Conservation (phyloP, 2,329 filamentous ascomycete genomes). For the Scedosporium minutisporum region DNA sequence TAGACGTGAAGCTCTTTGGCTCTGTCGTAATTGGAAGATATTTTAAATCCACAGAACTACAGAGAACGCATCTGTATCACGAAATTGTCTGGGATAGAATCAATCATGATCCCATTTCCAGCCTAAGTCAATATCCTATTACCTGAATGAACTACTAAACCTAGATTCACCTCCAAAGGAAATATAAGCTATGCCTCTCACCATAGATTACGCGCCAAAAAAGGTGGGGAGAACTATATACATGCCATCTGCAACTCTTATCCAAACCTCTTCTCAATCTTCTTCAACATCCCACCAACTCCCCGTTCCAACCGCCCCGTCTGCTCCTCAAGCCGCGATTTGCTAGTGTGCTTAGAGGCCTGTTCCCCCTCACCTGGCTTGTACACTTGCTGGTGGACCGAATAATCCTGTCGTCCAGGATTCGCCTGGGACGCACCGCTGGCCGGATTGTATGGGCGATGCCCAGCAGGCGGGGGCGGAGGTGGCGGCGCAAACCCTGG, state of each 20-base stretch:
- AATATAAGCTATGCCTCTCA: neutral
- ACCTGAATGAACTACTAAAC: no score
- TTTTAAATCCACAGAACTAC: no score
- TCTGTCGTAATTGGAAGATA: no score
- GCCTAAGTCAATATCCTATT: no score
- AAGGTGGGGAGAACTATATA: neutral
- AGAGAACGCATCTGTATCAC: no score
- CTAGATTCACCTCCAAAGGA: neutral
- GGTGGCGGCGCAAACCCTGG: slow-evolving; percentile 16
- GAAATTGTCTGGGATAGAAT: no score
- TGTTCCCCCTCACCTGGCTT: slow-evolving; percentile 55
- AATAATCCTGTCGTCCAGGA: slow-evolving; percentile 34
- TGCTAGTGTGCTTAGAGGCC: slow-evolving; percentile 34
- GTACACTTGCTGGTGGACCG: slow-evolving; percentile 60
- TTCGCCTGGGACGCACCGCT: slow-evolving; percentile 15
- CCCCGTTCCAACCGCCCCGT: slow-evolving; percentile 60
- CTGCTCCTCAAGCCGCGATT: slow-evolving; percentile 52
- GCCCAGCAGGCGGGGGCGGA: slow-evolving; percentile 42
- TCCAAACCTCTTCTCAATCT: slow-evolving; percentile 66
- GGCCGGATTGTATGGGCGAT: slow-evolving; percentile 41
- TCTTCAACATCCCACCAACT: slow-evolving; percentile 63
- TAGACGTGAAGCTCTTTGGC: no score
- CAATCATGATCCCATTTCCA: no score
- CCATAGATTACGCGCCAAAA: neutral
- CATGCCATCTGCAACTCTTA: slow-evolving; percentile 14